Base-by-base conservation (phyloP, 2,329 filamentous ascomycete species). In the Blastomyces silverae region DNA sequence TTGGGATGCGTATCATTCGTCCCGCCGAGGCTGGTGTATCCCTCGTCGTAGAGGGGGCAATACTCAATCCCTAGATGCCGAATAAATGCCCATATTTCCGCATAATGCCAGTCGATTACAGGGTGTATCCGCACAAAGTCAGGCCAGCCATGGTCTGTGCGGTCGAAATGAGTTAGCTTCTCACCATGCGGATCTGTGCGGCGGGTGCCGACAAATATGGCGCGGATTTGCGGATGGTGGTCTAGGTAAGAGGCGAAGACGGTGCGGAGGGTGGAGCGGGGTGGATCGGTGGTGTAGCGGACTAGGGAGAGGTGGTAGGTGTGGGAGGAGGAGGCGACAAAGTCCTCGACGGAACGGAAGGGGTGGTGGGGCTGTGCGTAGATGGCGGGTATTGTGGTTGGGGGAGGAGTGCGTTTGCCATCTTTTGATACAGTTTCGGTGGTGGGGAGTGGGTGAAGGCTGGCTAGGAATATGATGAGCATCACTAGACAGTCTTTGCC, bases 401-500 rank as follows among this genome's bases (percentile, higher is more conserved):
- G 61, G 79, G 63, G 84, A 79, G 69, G 80, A 83, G 70, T 1
- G 77, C 75, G n/a, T 37, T 59, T 60, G 42, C 37, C 28, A 39
- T 53, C 50, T n/a, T 22, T 50, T 22, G 8, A 22, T 39, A 50
- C 5, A 11, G 22, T 66, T 13, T 20, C 22, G 20, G 42, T 44
- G 20, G 56, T 44, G 22, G 64, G 64, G 52, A 65, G 58, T 6
- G 65, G 62, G 68, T 80, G 74, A 1, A 87, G 76, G 25, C 81
- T 81, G 67, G 89, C 87, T 69, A 97, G 87, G 73, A 96, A 91
- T 69, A 97, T 82, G 72, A 97, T 84, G 7, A 97, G 83, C 22
- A 97, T 86, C 63, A 97, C 92, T 22, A 97, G 88, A 73, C 93
- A 97, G 82, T 97, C 94, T 77, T 99, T 99, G 67, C 94, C 94